Conservation (phyloP, 2,329 filamentous ascomycete genomes). For the Verticillium albo-atrum region DNA sequence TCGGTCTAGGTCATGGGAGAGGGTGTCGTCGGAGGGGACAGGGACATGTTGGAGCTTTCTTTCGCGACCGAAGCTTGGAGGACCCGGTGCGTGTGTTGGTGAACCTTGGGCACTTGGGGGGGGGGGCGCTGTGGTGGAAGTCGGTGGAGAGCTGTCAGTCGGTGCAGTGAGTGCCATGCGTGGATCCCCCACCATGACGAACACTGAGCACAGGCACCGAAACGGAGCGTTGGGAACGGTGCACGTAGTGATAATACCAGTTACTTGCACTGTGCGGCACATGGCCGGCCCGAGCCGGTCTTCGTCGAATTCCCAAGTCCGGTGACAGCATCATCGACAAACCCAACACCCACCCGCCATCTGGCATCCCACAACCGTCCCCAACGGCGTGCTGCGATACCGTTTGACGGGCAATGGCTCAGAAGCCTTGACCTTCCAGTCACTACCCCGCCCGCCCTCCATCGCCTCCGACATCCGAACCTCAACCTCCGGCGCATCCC, state of each 20-base stretch:
- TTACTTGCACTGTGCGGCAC: slow-evolving; percentile 2
- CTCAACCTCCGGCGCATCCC: background rate
- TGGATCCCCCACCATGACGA: slow-evolving; percentile 2
- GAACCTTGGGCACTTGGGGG: background rate
- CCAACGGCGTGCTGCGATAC: background rate
- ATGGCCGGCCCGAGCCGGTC: slow-evolving; percentile 1
- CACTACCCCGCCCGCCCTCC: background rate
- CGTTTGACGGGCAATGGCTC: background rate
- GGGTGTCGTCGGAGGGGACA: background rate
- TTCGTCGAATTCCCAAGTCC: background rate
- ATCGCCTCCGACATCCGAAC: no score
- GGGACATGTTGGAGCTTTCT: background rate
- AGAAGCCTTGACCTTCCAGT: background rate
- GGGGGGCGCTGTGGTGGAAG: background rate
- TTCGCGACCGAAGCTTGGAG: background rate
- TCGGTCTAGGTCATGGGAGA: slow-evolving; percentile 1
- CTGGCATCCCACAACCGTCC: background rate
- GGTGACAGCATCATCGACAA: background rate
- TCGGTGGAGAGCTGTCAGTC: background rate
- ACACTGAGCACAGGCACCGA: background rate
- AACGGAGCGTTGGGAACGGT: no score
- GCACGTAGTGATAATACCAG: no score
- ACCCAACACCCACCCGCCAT: background rate
- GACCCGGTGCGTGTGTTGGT: no score
- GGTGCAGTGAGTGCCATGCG: background rate